Evolutionary conservation across 2,329 filamentous ascomycete species (phyloP), one percentile per base, ranked within the genome.

Genomic region (Exophiala lecanii-corni): DNA sequence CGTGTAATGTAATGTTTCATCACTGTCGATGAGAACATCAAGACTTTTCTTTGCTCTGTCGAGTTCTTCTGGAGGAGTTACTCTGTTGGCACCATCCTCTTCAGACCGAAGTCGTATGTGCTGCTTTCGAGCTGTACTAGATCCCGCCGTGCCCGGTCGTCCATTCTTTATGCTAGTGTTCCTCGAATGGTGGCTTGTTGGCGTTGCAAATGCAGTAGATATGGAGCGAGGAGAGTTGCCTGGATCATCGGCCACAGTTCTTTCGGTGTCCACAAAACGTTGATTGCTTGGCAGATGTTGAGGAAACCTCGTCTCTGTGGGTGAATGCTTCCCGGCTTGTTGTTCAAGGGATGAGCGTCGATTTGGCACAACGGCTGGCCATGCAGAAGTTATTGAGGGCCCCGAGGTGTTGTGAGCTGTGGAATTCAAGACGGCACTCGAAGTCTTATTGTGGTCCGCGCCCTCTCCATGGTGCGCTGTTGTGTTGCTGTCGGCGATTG

Each of bases 1-100:
- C 2, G 86, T 91, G 61, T 84, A 91, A 55, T 86, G 86, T 32
- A 91, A 81, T 1, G 86, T 91, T 59, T 89, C 79, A 55, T 88
- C 83, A 61, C 86, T 89, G 43, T 86, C 79, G 50, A 92, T 89
- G 38, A 91, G 71, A 55, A 89, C 76, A 58, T 92, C 86, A 57
- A 92, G 83, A 55, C 84, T 78, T 7, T 78, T 76, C 36, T 82
- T 77, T 45, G 82, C 77, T 34, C 78, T 76, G 5, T 57, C 57
- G 18, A 51, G 41, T 13, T 60, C 61, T 16, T 61, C 60, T 19
- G 39, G 39, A 10, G 36, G 42, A 17, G 41, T 23, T 25, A 10
- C 18, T 30, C 34, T 41, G 9, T n/a, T 36, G 18, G 19, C 28
- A 12, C 45, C 45, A 21, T 51, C 41, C 17, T 51, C 50, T 13